Evolutionary conservation across 441 rosid species (phyloP), one percentile per base, ranked within the genome.

Genomic region (Raphanus hybrid): DNA sequence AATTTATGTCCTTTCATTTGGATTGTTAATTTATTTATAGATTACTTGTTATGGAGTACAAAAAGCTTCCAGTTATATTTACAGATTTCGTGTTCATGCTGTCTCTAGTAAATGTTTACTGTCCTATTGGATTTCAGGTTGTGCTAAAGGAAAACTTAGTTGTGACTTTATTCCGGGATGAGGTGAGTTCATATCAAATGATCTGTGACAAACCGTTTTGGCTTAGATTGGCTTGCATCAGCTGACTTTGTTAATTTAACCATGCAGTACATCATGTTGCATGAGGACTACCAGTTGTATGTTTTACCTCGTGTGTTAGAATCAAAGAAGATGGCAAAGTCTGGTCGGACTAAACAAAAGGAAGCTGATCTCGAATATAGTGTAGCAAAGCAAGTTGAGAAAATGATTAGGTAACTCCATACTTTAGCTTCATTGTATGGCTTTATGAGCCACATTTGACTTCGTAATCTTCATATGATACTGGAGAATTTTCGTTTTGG

Each of bases 331-430:
- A 90, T 97, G 98, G 99, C 98, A 70, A 97, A 94, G 84, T 87
- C 99, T 78, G 99, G 99, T 9, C 95, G 99, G 64, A 82, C 97
- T 55, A 97, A 92, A 80, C 97, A 90, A 82, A 97, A 91, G 81
- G 99, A 97, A 86, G 97, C 97, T 64, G 99, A 97, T 83, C 80
- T 97, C 77, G 98, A 97, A 79, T 97, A 97, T 84, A 94, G 97
- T 78, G 97, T 97, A 83, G 99, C 99, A 67, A 97, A 97, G 83
- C 98, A 97, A 86, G 99, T 94, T 78, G 98, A 94, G 88, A 94
- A 90, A 87, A 97, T 97, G 99, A 88, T 97, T 84, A 90, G 97
- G 98, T 92, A 84, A 67, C 69, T 61, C 34, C 48, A 69, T 67
- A 15, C 12, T 34, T 48, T 37, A 69, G 64, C 12, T 23, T 23